phyloP scores from a whole-genome alignment of 208 protist genomes.

The Leishmania tarentolae region DNA sequence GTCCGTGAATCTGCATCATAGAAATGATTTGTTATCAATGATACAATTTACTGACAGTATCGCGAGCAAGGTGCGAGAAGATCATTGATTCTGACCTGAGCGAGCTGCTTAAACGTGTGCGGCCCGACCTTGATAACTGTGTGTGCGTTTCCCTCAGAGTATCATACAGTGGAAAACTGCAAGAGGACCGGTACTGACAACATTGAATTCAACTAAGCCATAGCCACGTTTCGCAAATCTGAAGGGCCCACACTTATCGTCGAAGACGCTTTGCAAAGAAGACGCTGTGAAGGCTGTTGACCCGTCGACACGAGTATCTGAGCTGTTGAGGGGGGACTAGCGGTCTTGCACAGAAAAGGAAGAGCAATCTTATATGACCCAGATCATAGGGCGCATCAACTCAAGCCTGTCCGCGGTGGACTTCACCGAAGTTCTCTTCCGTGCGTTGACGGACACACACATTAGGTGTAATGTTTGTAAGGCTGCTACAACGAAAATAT shows the following conservation, averaged over 20 bases:
- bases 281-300: not conserved
- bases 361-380: slow-evolving; percentile 27
- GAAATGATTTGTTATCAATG: not conserved
- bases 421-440: slow-evolving; percentile 53
- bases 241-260: slow-evolving; percentile 43
- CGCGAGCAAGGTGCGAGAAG: not conserved
- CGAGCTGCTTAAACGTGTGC: slow-evolving; percentile 33
- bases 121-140: slow-evolving; percentile 16
- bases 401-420: slow-evolving; percentile 49
- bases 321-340: slow-evolving; percentile 14
- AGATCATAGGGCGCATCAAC: slow-evolving; percentile 57
- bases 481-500: slow-evolving; percentile 58
- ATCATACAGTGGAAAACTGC: slow-evolving; percentile 11
- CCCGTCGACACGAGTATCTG: not conserved
- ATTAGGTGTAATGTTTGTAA: slow-evolving; percentile 55
- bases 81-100: slow-evolving; percentile 25
- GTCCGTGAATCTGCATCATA: not conserved
- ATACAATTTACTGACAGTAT: not conserved
- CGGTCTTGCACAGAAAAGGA: slow-evolving; percentile 12
- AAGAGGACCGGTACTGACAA: slow-evolving; percentile 10
- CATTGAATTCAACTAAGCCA: slow-evolving; percentile 17
- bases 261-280: slow-evolving; percentile 19
- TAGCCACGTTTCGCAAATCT: slow-evolving; percentile 27
- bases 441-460: slow-evolving; percentile 32
- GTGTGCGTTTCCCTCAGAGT: slow-evolving; percentile 31